Base-by-base conservation (phyloP, 805 yeast genomes). In the Nadsonia fulvescens region DNA sequence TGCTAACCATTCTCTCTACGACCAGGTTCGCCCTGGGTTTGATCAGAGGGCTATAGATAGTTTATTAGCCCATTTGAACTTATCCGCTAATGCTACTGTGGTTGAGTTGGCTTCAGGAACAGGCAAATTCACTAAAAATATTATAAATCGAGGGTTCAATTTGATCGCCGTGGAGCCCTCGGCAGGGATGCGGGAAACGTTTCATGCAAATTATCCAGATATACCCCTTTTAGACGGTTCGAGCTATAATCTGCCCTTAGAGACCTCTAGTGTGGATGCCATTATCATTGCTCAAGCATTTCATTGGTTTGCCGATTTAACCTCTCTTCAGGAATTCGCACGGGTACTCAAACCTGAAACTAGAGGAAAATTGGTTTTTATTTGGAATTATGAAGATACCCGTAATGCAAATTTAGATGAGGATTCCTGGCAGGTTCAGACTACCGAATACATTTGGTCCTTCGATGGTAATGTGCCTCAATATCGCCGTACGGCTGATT, bases 51-150 rank as follows among this genome's bases (percentile, higher is more conserved):
- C 65, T 4, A 67, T 64, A 6, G 46, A 50, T 6, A 43, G 44
- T n/a, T 56, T 66, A 31, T 37, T 64, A n/a, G 36, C 37, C 4
- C 53, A 51, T 7, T 39, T 62, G 15, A 45, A 43, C 0, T 37
- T 67, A 12, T 32, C 39, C 2, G 19, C 29, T 3, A 50, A 51
- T n/a, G 34, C 46, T n/a, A 36, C 30, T 14, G 42, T 50, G 6
- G 33, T 52, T 6, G 77, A 70, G 27, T 38, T 70, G 12, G 77
- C 72, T 2, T 62, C 66, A 8, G 77, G 76, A 0, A 70, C 76
- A 0, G 76, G 77, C 6, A 68, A 68, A 36, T 70, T 69, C 49
- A 69, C 75, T 2, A 45, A 42, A 14, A 47, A 56, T 22, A 43
- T 70, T 13, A 44, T 50, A 2, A 38, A 41, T 11, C 38, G 43